Evolutionary conservation across 1,284 basidiomycete species (phyloP), one percentile per base, ranked within the genome.

Genomic region (Microbotryum lychnidis-dioicae): DNA sequence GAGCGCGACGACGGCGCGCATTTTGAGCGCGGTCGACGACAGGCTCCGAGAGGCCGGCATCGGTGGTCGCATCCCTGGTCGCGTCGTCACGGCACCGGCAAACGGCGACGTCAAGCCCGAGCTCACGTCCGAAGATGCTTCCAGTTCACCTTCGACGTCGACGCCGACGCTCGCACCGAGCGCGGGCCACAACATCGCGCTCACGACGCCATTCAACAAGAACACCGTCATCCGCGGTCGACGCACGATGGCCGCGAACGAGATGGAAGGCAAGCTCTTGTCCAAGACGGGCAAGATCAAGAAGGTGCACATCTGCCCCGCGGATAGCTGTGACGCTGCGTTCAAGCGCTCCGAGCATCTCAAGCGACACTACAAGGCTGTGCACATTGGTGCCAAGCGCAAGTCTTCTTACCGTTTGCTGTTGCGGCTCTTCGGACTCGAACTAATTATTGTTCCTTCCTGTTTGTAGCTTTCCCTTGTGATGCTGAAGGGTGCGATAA

Each of bases 281-380:
- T 50, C 51, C 4, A 37, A 49, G 23, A 23, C 21, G 1, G 62
- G 54, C 25, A 61, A 62, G 54, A 23, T 25, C 21, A 61, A 50
- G 47, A 64, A 61, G 47, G 65, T 67, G 3, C 67, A 69, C 42
- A 9, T 18, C 5, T 69, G 67, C 31, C 67, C 67, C 1, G 67
- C 65, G 4, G 59, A 57, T 52, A 58, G 60, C 58, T 69, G 67
- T 42, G 49, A n/a, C 4, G 67, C 67, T 12, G 67, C 67, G 52
- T 69, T 69, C 60, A 69, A 67, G 56, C 46, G 67, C 25, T 60
- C 55, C 23, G 67, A 69, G 51, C 67, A 69, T 29, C 53, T 69
- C n/a, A 63, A 66, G 50, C 21, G 67, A 33, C 67, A 69, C 52
- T 69, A 63, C 61, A 63, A 65, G 50, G 57, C 57, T 37, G 65